A percentile compares a stretch with the other conserved stretches of the same genome.
phyloP scores from a whole-genome alignment of 805 yeast species.

The Kodamaea fukazawae region DNA sequence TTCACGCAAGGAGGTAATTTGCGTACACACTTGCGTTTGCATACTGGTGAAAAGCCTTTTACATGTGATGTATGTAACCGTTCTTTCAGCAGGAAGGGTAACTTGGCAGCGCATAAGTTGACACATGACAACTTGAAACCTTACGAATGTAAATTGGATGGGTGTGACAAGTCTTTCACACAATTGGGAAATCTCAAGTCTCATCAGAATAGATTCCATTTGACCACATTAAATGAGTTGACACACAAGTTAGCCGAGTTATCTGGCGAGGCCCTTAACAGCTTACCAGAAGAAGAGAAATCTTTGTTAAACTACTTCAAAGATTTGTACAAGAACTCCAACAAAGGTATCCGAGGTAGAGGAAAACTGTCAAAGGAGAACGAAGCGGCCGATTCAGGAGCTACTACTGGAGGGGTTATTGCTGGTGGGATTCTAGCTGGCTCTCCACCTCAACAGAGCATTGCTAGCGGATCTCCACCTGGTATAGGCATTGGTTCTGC shows the following conservation, averaged over 20 bases:
- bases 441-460: slow-evolving; percentile 5
- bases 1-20: slow-evolving; percentile 91
- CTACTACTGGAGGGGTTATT: slow-evolving; percentile 4
- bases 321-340: slow-evolving; percentile 79
- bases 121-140: slow-evolving; percentile 83
- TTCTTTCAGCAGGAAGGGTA: slow-evolving; percentile 85
- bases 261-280: slow-evolving; percentile 43
- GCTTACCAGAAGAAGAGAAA: slow-evolving; percentile 59
- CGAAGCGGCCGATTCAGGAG: slow-evolving; percentile 3
- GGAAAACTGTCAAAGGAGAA: slow-evolving; percentile 48
- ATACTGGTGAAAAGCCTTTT: slow-evolving; percentile 92
- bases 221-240: slow-evolving; percentile 62
- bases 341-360: slow-evolving; percentile 88
- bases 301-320: slow-evolving; percentile 76
- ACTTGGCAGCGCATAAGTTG: slow-evolving; percentile 79
- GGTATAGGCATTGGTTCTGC: neutral
- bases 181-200: slow-evolving; percentile 92
- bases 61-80: slow-evolving; percentile 74
- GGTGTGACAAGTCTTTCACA: slow-evolving; percentile 80
- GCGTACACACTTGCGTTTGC: slow-evolving; percentile 79
- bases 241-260: slow-evolving; percentile 66
- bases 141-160: slow-evolving; percentile 73
- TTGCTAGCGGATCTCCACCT: neutral
- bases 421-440: slow-evolving; percentile 9
- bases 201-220: slow-evolving; percentile 88